Conservation (phyloP, 2,329 filamentous ascomycete species). For the Fusarium piperis region DNA sequence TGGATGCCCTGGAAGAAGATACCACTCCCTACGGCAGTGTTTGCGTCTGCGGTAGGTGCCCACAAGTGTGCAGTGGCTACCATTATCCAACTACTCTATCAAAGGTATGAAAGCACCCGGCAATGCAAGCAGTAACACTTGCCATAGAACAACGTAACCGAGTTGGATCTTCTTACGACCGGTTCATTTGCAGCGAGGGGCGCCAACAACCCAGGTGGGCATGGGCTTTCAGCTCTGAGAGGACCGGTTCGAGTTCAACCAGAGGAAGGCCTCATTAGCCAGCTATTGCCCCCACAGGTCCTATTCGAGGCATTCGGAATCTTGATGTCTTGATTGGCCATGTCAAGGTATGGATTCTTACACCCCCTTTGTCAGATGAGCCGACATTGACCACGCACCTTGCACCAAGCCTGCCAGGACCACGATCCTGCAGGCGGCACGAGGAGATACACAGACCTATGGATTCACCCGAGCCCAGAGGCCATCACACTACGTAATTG, state of each 20-base stretch:
- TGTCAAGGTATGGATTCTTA: not conserved
- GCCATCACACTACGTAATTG: not conserved
- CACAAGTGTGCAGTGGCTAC: not conserved
- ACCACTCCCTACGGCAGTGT: not conserved
- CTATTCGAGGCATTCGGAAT: not conserved
- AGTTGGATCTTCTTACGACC: too few species aligned
- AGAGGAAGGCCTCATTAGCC: not conserved
- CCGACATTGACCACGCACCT: not conserved
- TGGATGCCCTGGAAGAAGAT: not conserved
- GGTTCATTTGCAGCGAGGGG: not conserved
- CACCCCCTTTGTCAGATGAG: not conserved
- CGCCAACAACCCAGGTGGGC: not conserved
- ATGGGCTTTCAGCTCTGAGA: not conserved
- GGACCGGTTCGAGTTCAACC: not conserved
- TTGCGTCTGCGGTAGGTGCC: not conserved
- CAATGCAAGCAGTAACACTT: not conserved
- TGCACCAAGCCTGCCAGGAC: not conserved
- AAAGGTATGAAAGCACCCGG: not conserved
- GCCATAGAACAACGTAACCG: not conserved
- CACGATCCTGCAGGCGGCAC: not conserved
- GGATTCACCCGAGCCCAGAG: not conserved
- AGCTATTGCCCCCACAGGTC: not conserved
- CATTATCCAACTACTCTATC: not conserved
- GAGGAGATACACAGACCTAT: not conserved
- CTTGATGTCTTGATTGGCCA: not conserved